These are phyloP conservation scores for Populus hybrid DNA, from an alignment of 441 rosid genomes.

Conservation along the genomic window DNA sequence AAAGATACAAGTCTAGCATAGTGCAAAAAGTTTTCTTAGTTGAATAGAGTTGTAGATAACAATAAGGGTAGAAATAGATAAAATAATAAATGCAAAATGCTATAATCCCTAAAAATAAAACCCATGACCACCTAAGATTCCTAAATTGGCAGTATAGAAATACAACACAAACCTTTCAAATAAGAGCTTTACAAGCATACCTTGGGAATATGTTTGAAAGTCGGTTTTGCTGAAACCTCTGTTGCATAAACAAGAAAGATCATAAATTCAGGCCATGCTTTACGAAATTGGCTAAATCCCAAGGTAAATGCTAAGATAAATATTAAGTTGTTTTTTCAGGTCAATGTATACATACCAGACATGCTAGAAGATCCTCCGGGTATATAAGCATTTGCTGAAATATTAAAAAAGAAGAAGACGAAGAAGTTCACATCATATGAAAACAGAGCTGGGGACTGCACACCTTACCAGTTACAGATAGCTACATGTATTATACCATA, in stretches of 20 bases:
- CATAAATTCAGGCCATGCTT: constrained; percentile 21
- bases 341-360: constrained; percentile 56
- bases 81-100: no score
- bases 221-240: constrained; percentile 62
- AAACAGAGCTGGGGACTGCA: constrained; percentile 12
- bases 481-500: background rate
- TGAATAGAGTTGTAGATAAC: background rate
- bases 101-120: no score
- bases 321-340: constrained; percentile 1
- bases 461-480: background rate
- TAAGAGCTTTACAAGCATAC: constrained; percentile 35
- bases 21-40: background rate
- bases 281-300: background rate
- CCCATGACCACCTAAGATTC: no score
- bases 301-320: constrained; percentile 12
- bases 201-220: constrained; percentile 92
- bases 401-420: background rate
- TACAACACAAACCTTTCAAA: constrained; percentile 4
- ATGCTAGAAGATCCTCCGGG: background rate
- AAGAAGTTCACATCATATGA: constrained; percentile 2
- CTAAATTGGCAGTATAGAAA: background rate
- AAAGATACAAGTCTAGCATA: background rate
- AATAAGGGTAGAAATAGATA: no score
- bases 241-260: constrained; percentile 34
- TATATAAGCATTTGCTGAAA: constrained; percentile 86